These are phyloP conservation scores for Ustilago sp. DNA, from an alignment of 1,284 basidiomycete genomes.

Conservation along the genomic window DNA sequence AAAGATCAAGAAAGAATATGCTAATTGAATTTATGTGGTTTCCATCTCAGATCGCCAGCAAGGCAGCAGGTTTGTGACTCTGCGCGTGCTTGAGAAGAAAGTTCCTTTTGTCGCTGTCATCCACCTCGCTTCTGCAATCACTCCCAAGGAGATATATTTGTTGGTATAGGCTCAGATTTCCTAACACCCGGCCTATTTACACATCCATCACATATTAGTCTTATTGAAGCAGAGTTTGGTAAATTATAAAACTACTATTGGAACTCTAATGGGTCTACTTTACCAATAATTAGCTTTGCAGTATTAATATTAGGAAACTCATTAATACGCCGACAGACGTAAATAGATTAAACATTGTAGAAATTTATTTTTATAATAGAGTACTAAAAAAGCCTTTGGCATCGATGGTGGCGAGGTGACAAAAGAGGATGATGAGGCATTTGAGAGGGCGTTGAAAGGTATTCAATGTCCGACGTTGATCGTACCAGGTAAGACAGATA, in stretches of 20 bases:
- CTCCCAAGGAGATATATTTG: neutral
- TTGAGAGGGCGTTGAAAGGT: constrained; percentile 37
- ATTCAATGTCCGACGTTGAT: constrained; percentile 48
- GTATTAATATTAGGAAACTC: too few species aligned
- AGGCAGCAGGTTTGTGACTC: neutral
- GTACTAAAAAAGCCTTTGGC: constrained; percentile 4
- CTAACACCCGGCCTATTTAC: constrained; percentile 11
- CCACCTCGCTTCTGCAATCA: constrained; percentile 6
- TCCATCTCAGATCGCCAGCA: constrained; percentile 8
- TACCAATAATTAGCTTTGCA: constrained; percentile 2
- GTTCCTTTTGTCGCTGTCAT: constrained; percentile 12
- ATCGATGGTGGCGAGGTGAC: constrained; percentile 22
- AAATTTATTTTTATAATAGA: too few species aligned
- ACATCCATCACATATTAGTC: constrained; percentile 11
- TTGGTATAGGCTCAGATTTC: constrained; percentile 1
- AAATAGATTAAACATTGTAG: too few species aligned
- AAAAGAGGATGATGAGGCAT: constrained; percentile 40
- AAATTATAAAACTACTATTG: constrained; percentile 8
- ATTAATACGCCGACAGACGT: too few species aligned
- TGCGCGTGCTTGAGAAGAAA: constrained; percentile 8
- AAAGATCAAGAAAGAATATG: too few species aligned
- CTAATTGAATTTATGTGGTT: neutral
- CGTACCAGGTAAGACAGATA: constrained; percentile 44
- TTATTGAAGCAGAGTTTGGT: constrained; percentile 9
- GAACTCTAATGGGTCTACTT: neutral